Conservation (phyloP, 139 green algal species). For the Tetradesmus obliquus region DNA sequence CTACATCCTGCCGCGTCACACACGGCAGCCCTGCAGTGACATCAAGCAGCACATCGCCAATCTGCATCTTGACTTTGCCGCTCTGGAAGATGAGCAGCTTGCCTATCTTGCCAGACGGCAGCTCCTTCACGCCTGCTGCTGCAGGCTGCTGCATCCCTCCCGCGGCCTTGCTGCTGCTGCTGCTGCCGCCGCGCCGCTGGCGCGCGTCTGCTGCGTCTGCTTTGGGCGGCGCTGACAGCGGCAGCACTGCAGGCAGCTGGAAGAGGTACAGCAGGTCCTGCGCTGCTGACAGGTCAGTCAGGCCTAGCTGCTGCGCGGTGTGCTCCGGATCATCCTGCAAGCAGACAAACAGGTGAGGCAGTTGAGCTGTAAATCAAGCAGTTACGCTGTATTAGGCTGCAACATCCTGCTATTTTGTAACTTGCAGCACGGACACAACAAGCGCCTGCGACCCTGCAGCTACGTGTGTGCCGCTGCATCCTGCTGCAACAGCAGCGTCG, state of each 20-base stretch:
- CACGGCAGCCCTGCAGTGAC: slow-evolving; percentile 57
- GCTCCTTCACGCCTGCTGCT: background rate
- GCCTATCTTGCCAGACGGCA: slow-evolving; percentile 46
- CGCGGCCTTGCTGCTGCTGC: slow-evolving; percentile 22
- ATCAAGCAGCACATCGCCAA: slow-evolving; percentile 71
- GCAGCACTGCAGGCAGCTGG: slow-evolving; percentile 70
- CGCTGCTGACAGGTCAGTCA: slow-evolving; percentile 38
- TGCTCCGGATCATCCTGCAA: slow-evolving; percentile 47
- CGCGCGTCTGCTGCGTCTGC: background rate
- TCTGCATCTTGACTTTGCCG: slow-evolving; percentile 69
- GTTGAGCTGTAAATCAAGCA: background rate
- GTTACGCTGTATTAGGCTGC: background rate
- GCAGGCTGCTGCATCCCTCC: background rate
- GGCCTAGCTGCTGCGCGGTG: slow-evolving; percentile 43
- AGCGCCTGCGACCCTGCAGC: too few relatives aligned
- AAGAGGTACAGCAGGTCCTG: slow-evolving; percentile 67
- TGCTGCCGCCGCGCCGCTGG: slow-evolving; percentile 6
- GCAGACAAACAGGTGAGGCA: background rate
- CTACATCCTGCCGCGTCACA: slow-evolving; percentile 66
- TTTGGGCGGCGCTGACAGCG: slow-evolving; percentile 20
- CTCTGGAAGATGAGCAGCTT: slow-evolving; percentile 68
- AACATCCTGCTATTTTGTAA: too few relatives aligned
- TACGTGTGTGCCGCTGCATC: too few relatives aligned
- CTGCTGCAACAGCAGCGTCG: too few relatives aligned
- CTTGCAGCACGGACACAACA: too few relatives aligned